A percentile compares a stretch with the other conserved stretches of the same genome.
These are phyloP conservation scores for Russula griseocarnosa DNA, from an alignment of 768 basidiomycete genomes.

Conservation along the genomic window DNA sequence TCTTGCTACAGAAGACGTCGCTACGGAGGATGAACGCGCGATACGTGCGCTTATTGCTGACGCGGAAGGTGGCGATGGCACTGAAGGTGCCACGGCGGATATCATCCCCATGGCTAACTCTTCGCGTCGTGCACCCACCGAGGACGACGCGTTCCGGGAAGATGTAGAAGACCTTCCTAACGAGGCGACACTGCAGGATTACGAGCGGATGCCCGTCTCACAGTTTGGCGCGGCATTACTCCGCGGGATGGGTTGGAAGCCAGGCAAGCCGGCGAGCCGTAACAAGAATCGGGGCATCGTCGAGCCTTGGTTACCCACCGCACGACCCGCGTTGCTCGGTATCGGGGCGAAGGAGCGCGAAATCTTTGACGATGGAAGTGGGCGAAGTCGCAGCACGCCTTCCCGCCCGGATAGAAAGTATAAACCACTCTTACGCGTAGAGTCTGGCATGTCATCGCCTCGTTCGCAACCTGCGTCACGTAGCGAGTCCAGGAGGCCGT, in stretches of 20 bases:
- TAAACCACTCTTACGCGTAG: constrained; percentile 75
- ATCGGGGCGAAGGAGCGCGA: constrained; percentile 91
- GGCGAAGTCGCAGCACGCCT: constrained; percentile 39
- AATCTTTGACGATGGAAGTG: constrained; percentile 63
- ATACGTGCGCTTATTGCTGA: constrained; percentile 72
- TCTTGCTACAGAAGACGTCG: constrained; percentile 37
- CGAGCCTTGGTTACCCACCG: constrained; percentile 76
- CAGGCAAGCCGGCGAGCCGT: constrained; percentile 62
- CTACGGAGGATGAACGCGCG: constrained; percentile 76
- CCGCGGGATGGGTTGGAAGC: constrained; percentile 96
- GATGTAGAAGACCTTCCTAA: constrained; percentile 81
- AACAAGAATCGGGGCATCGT: constrained; percentile 53
- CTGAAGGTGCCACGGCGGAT: constrained; percentile 44
- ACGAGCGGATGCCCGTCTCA: constrained; percentile 84
- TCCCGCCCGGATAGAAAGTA: constrained; percentile 70
- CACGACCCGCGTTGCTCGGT: constrained; percentile 83
- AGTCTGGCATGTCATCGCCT: constrained; percentile 35
- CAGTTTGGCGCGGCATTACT: constrained; percentile 92
- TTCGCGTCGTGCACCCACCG: constrained; percentile 47
- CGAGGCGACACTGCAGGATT: constrained; percentile 73
- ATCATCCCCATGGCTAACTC: constrained; percentile 48
- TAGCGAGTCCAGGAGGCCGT: constrained; percentile 13
- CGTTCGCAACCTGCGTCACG: constrained; percentile 15
- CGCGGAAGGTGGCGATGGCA: constrained; percentile 41
- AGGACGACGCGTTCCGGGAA: constrained; percentile 78